Conservation (phyloP, 75 land plant species). For the Gnetum montanum region DNA sequence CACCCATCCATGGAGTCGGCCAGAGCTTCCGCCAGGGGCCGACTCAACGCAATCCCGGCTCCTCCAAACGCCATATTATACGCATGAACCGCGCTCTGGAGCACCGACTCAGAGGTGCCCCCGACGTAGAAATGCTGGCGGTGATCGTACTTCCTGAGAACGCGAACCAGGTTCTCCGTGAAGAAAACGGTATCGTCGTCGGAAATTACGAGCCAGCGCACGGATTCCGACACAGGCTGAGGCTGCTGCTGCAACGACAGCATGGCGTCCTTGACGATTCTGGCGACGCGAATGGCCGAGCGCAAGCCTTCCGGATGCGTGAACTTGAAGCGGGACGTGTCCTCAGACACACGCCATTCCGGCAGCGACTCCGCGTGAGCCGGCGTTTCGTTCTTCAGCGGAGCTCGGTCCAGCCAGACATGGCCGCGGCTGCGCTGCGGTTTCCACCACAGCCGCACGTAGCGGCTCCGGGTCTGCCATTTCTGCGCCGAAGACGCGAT, state of each 20-base stretch:
- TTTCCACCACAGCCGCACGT: constrained; percentile 39
- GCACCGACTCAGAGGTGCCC: constrained; percentile 44
- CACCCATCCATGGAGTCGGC: constrained; percentile 25
- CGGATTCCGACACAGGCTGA: constrained; percentile 24
- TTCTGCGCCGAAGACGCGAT: constrained; percentile 27
- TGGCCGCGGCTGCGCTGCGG: constrained; percentile 37
- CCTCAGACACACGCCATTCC: constrained; percentile 25
- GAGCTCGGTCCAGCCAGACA: constrained; percentile 60
- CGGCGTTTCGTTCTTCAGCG: constrained; percentile 12
- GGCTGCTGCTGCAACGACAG: no score
- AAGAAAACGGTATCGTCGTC: constrained; percentile 72
- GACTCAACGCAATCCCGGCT: constrained; percentile 55
- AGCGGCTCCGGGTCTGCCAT: constrained; percentile 19
- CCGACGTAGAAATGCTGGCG: constrained; percentile 52
- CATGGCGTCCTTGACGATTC: constrained; percentile 64
- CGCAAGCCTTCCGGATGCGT: constrained; percentile 32
- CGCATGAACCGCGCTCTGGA: constrained; percentile 52
- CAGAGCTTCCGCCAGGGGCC: constrained; percentile 45
- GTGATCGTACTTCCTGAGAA: constrained; percentile 45
- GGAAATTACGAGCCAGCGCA: constrained; percentile 63
- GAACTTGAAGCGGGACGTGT: constrained; percentile 42
- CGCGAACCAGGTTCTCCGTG: constrained; percentile 44
- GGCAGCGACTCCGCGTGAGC: constrained; percentile 23
- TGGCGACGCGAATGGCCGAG: constrained; percentile 46
- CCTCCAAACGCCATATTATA: constrained; percentile 65